A percentile compares a stretch with the other conserved stretches of the same genome.
Conservation (phyloP, 2,329 filamentous ascomycete species). For the Colletotrichum noveboracense region DNA sequence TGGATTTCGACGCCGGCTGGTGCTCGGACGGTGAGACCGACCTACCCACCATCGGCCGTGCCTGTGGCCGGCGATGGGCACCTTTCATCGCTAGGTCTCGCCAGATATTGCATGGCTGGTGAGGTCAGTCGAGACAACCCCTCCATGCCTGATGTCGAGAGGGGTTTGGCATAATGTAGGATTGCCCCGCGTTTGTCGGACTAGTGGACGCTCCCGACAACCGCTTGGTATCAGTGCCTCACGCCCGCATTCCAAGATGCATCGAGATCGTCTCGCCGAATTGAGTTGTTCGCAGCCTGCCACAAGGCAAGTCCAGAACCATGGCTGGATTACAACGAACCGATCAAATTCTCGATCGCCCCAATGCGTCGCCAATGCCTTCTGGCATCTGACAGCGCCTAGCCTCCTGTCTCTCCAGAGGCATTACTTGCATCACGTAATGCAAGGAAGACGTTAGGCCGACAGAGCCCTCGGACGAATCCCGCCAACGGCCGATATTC, state of each 20-base stretch:
- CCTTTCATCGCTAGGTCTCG: background rate
- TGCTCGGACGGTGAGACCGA: background rate
- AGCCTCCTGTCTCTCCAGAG: slow-evolving; percentile 6
- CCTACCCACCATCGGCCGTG: background rate
- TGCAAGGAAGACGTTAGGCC: slow-evolving; percentile 15
- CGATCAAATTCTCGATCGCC: background rate
- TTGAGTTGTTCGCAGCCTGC: background rate
- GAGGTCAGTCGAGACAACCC: background rate
- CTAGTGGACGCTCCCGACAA: background rate
- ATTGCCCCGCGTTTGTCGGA: background rate
- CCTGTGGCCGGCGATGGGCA: background rate
- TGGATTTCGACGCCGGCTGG: background rate
- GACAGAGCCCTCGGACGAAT: slow-evolving; percentile 4
- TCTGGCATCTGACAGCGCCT: background rate
- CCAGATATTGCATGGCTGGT: background rate
- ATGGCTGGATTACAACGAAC: background rate
- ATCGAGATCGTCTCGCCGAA: background rate
- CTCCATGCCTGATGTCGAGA: background rate
- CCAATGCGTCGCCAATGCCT: background rate
- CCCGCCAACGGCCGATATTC: slow-evolving; percentile 11
- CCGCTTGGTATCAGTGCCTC: background rate
- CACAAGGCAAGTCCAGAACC: background rate
- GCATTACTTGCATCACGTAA: slow-evolving; percentile 20
- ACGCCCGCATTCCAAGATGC: background rate
- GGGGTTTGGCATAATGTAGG: background rate